Percentiles rank a stretch among this genome's conserved stretches.
Evolutionary conservation across 306 rosid genomes (phyloP).

Genomic region (Cucurbita argyrosperma): DNA sequence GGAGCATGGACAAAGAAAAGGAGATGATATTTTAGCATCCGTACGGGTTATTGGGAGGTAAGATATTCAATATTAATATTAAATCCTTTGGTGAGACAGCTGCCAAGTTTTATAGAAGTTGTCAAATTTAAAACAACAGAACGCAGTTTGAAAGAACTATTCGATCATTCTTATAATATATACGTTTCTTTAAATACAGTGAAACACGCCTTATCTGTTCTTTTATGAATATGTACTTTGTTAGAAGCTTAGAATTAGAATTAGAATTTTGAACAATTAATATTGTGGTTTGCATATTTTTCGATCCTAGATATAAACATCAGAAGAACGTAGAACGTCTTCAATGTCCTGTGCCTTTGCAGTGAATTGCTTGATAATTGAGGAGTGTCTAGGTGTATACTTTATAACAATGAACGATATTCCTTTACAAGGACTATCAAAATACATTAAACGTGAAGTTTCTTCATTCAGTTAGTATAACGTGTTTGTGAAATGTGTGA

Average conservation of each 20-base stretch:
- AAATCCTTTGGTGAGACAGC: not conserved
- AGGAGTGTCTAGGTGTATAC: not conserved
- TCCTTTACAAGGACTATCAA: no score
- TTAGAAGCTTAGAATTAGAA: not conserved
- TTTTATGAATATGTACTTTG: not conserved
- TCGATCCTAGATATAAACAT: not conserved
- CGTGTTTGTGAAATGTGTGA: not conserved
- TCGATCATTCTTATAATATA: not conserved
- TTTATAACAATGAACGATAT: no score
- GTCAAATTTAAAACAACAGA: not conserved
- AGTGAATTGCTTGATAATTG: not conserved
- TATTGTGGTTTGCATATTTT: not conserved
- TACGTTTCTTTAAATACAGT: not conserved
- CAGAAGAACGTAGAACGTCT: not conserved
- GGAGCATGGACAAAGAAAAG: conserved; percentile 75
- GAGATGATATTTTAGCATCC: conserved; percentile 86
- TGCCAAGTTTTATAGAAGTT: not conserved
- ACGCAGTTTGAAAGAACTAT: not conserved
- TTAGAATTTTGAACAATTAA: not conserved
- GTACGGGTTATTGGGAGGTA: conserved; percentile 90
- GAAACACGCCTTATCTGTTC: not conserved
- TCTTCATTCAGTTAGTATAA: not conserved
- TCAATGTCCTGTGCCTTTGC: not conserved
- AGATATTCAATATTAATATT: not conserved
- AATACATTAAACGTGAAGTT: not conserved